Evolutionary conservation across 306 rosid species (phyloP).

Genomic region (Fragaria vesca): DNA sequence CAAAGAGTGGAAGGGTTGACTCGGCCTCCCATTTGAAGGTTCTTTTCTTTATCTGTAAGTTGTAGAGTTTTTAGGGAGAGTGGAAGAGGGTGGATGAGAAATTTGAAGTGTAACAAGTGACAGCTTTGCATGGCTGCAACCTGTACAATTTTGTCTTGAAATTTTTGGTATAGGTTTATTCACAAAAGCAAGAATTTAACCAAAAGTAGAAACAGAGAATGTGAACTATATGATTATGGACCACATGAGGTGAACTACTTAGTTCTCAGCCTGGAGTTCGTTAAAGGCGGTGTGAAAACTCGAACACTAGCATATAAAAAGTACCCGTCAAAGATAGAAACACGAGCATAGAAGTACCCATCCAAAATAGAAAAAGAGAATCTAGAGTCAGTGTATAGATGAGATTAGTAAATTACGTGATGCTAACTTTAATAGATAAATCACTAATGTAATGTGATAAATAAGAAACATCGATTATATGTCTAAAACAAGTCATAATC

Average conservation of each 20-base stretch:
- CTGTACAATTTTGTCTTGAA: background rate
- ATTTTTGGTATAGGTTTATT: background rate
- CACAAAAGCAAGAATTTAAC: background rate
- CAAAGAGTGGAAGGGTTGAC: constrained; percentile 41
- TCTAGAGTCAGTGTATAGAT: no score
- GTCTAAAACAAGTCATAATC: no score
- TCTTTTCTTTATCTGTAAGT: constrained; percentile 36
- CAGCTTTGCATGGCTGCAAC: constrained; percentile 5
- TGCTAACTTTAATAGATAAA: no score
- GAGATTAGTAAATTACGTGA: no score
- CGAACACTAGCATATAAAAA: background rate
- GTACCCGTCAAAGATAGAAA: background rate
- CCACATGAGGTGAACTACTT: background rate
- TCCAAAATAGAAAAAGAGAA: no score
- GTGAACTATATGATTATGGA: background rate
- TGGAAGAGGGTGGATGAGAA: background rate
- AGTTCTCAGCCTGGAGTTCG: background rate
- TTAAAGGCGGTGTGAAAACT: background rate
- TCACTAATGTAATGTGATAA: no score
- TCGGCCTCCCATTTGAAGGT: constrained; percentile 19
- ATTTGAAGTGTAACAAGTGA: background rate
- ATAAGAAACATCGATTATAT: no score
- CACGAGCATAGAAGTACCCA: no score
- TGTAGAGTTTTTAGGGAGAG: background rate
- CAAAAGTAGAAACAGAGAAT: background rate